These are phyloP conservation scores for Chlamydomonas sp. DNA, from an alignment of 139 green algal genomes.

Conservation along the genomic window DNA sequence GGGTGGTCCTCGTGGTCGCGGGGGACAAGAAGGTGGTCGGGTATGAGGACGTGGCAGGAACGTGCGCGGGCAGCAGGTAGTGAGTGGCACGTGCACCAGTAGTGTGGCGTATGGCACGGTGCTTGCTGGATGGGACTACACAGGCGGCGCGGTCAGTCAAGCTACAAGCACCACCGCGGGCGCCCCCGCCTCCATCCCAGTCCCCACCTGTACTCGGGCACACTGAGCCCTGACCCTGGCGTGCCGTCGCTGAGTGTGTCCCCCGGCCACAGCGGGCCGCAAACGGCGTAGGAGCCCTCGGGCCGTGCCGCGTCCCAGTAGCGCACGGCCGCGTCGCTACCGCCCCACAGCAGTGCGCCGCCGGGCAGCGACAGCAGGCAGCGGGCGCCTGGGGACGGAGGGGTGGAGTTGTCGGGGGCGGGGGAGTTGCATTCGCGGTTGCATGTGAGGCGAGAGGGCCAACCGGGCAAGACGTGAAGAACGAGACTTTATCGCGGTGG, in stretches of 20 bases:
- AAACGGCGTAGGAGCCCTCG: slow-evolving; percentile 75
- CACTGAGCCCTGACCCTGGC: slow-evolving; percentile 34
- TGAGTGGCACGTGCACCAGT: no score
- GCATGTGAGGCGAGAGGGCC: no score
- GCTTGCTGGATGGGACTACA: background rate
- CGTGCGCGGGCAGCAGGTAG: no score
- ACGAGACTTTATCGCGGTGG: no score
- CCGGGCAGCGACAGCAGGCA: slow-evolving; percentile 69
- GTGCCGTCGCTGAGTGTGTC: slow-evolving; percentile 2
- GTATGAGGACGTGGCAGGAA: no score
- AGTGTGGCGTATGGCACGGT: no score
- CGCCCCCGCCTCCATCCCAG: background rate
- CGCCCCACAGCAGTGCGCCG: slow-evolving; percentile 72
- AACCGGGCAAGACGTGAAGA: background rate
- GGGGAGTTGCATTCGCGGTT: background rate
- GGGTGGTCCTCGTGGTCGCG: no score
- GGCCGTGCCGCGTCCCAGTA: slow-evolving; percentile 71
- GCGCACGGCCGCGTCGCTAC: slow-evolving; percentile 69
- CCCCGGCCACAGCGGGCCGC: slow-evolving; percentile 51
- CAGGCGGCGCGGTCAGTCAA: background rate
- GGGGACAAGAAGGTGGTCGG: no score
- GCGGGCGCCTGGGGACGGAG: slow-evolving; percentile 38
- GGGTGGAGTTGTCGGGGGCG: background rate
- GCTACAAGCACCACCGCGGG: background rate
- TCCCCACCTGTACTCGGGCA: slow-evolving; percentile 50